Evolutionary conservation across 208 protist species (phyloP).

Genomic region (Trypanosoma platydactyli): DNA sequence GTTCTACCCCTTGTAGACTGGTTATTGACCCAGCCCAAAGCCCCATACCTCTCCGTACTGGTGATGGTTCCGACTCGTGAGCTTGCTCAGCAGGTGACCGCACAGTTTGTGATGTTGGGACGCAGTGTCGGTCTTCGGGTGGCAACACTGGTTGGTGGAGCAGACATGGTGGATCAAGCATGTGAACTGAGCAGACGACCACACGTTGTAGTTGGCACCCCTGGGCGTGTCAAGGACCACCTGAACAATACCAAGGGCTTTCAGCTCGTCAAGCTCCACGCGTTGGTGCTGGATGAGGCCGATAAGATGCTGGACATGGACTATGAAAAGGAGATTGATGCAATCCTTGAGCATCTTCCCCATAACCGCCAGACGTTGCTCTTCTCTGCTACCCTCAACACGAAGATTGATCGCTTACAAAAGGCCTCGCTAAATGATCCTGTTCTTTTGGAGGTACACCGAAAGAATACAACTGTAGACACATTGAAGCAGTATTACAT

Average conservation of each 20-base stretch:
- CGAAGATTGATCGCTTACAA: slow-evolving; percentile 97
- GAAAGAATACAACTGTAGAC: slow-evolving; percentile 96
- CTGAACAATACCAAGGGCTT: slow-evolving; percentile 99
- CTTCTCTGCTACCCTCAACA: slow-evolving; percentile 99
- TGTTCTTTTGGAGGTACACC: slow-evolving; percentile 94
- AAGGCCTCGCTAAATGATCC: slow-evolving; percentile 97
- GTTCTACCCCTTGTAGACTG: slow-evolving; percentile 98
- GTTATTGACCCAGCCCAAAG: slow-evolving; percentile 92
- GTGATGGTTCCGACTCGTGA: slow-evolving; percentile 98
- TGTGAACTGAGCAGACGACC: slow-evolving; percentile 94
- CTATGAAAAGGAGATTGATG: slow-evolving; percentile 98
- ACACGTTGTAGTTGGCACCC: slow-evolving; percentile 98
- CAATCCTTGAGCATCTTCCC: slow-evolving; percentile 93
- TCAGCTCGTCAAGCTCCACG: slow-evolving; percentile 94
- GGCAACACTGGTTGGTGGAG: slow-evolving; percentile 92
- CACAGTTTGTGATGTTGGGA: slow-evolving; percentile 92
- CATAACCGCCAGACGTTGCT: slow-evolving; percentile 94
- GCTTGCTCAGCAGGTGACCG: slow-evolving; percentile 97
- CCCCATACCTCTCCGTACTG: slow-evolving; percentile 91
- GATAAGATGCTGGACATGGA: slow-evolving; percentile 98
- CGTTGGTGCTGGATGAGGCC: slow-evolving; percentile 98
- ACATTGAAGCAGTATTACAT: slow-evolving; percentile 97
- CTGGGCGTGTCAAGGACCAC: slow-evolving; percentile 97
- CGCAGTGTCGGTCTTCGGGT: slow-evolving; percentile 89
- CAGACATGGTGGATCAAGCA: slow-evolving; percentile 95